phyloP scores from a whole-genome alignment of 2,329 filamentous ascomycete species.

The Ophiostoma quercus region DNA sequence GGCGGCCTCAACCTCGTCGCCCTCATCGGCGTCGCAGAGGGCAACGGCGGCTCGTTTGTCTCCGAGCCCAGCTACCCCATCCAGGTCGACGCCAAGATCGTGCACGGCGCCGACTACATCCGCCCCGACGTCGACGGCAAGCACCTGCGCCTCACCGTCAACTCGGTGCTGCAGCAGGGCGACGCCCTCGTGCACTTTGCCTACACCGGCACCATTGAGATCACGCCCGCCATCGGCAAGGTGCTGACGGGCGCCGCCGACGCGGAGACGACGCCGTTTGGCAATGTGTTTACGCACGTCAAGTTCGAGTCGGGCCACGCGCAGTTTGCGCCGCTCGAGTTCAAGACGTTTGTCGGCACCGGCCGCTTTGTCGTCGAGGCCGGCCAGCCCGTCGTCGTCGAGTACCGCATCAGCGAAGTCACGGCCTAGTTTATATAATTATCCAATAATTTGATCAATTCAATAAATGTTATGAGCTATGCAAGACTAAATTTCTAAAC shows the following conservation, averaged over 20 bases:
- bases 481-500: not conserved
- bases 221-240: conserved; percentile 32
- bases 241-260: conserved; percentile 35
- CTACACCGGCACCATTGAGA: conserved; percentile 38
- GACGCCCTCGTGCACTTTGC: conserved; percentile 34
- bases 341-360: conserved; percentile 39
- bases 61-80: conserved; percentile 39
- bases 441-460: not conserved
- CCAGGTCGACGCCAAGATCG: conserved; percentile 36
- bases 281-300: conserved; percentile 37
- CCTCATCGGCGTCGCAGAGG: conserved; percentile 28
- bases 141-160: conserved; percentile 39
- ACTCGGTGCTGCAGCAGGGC: conserved; percentile 35
- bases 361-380: conserved; percentile 41
- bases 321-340: conserved; percentile 36
- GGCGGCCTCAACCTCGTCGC: conserved; percentile 33
- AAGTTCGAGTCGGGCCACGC: conserved; percentile 37
- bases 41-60: conserved; percentile 32
- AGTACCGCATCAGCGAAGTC: conserved; percentile 45
- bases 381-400: conserved; percentile 38
- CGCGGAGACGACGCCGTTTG: conserved; percentile 38
- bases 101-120: conserved; percentile 41
- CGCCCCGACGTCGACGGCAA: conserved; percentile 36
- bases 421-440: conserved; percentile 16
- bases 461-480: not conserved